These are phyloP conservation scores for Fusarium nurragi DNA, from an alignment of 2,329 filamentous ascomycete genomes.

Conservation along the genomic window DNA sequence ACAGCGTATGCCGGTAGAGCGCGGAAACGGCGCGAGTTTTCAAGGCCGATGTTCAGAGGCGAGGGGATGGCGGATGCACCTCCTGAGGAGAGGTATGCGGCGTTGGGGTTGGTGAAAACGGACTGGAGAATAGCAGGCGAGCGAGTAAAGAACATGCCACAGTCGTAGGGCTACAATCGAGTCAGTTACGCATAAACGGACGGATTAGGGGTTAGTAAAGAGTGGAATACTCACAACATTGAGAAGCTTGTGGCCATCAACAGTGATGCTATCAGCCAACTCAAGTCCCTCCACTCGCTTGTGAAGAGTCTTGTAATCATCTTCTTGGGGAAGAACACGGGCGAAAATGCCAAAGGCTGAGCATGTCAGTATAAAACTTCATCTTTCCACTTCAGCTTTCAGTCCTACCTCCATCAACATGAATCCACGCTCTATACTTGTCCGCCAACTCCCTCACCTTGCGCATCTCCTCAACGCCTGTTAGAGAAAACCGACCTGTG, in stretches of 20 bases:
- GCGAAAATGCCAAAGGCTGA: constrained; percentile 86
- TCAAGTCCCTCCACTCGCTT: constrained; percentile 71
- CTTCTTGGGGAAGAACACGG: constrained; percentile 66
- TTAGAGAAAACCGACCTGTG: constrained; percentile 77
- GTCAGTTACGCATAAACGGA: constrained; percentile 5
- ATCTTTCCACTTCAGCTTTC: not conserved
- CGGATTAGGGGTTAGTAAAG: not conserved
- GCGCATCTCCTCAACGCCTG: constrained; percentile 68
- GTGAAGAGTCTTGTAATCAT: constrained; percentile 65
- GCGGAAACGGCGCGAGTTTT: constrained; percentile 91
- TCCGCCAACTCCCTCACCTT: constrained; percentile 76
- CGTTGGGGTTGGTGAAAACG: constrained; percentile 85
- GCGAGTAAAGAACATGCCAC: constrained; percentile 85
- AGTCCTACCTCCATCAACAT: constrained; percentile 77
- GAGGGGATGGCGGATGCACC: constrained; percentile 68
- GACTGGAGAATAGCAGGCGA: constrained; percentile 64
- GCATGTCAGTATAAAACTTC: not conserved
- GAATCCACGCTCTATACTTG: constrained; percentile 81
- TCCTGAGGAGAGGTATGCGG: constrained; percentile 74
- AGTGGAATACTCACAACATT: constrained; percentile 72
- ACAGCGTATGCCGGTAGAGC: constrained; percentile 90
- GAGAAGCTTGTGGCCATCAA: constrained; percentile 90
- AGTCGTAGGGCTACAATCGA: constrained; percentile 77
- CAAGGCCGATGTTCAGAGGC: constrained; percentile 85
- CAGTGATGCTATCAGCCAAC: constrained; percentile 85